Conservation (phyloP, 2,329 filamentous ascomycete species). For the Paecilomyces dactylethromorphus region DNA sequence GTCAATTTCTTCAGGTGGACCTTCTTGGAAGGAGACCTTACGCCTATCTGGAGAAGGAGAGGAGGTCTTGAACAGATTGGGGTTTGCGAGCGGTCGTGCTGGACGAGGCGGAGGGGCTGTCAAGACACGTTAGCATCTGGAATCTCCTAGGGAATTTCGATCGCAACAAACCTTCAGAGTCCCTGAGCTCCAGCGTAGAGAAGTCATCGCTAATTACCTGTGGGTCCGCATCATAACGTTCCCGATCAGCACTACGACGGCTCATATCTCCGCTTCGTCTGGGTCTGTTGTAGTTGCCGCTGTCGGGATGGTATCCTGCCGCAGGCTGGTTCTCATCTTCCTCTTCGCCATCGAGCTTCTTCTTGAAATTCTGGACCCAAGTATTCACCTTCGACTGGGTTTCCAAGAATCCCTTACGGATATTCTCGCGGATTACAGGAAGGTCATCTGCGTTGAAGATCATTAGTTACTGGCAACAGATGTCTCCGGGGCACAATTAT, state of each 20-base stretch:
- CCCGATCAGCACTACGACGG: constrained; percentile 76
- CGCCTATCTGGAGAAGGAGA: constrained; percentile 47
- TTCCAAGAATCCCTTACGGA: constrained; percentile 89
- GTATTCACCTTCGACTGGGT: constrained; percentile 89
- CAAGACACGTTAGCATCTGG: not conserved
- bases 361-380: constrained; percentile 87
- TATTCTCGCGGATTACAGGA: constrained; percentile 84
- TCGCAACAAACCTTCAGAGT: constrained; percentile 47
- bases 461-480: constrained; percentile 5
- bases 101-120: constrained; percentile 48
- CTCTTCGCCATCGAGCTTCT: constrained; percentile 82
- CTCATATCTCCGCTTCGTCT: constrained; percentile 56
- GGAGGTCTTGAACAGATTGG: constrained; percentile 70
- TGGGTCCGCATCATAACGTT: constrained; percentile 91
- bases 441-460: constrained; percentile 62
- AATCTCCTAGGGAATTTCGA: not conserved
- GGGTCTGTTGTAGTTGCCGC: constrained; percentile 40
- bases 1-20: constrained; percentile 72
- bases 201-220: constrained; percentile 88
- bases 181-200: constrained; percentile 55
- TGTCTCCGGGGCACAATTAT: not conserved
- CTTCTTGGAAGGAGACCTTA: constrained; percentile 54
- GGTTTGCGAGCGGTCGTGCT: constrained; percentile 65
- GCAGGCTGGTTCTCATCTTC: constrained; percentile 49
- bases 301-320: constrained; percentile 32